Base-by-base conservation (phyloP, 306 rosid species). In the Dryas drummondii region DNA sequence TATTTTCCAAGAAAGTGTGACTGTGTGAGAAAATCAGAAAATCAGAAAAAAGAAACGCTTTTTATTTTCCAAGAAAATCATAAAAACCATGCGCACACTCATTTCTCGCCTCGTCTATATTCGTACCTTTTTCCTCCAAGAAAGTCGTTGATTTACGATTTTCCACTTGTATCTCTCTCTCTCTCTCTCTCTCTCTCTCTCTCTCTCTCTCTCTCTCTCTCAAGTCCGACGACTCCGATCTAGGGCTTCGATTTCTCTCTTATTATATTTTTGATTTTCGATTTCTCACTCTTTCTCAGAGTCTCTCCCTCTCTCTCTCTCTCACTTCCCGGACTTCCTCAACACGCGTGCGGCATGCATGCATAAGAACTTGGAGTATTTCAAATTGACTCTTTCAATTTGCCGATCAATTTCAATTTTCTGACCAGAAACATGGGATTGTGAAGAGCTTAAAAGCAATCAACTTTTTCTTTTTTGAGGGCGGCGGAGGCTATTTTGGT, bases 1-100 rank as follows among this genome's bases (percentile, higher is more conserved):
- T 15, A 2, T 46, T 63, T 66, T 17, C 49, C 47, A 7, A 26
- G 53, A 69, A 50, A 77, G 14, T 41, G 73, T n/a, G n/a, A n/a
- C n/a, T n/a, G n/a, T n/a, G n/a, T 17, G 56, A 51, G 72, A 75
- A 52, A 74, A 54, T 50, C 44, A 46, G 48, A 41, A 17, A 48
- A 19, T 19, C 22, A 22, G 50, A 19, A 55, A 48, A 15, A 15
- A 4, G 10, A 56, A 44, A n/a, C 10, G 17, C 71, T 22, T 32
- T 32, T 32, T 22, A 6, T 48, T 48, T n/a, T 41, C 7, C 16
- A 42, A 69, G 66, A 61, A 61, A 61, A 61, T 61, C 66, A 37
- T 61, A 13, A 61, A 61, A 32, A 32, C 19, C 66, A 61, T 58
- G 64, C 64, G 10, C 7, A 5, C 63, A 6, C 63, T n/a, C 53